Conservation (phyloP, 305 asterid species). For the Striga hermonthica region DNA sequence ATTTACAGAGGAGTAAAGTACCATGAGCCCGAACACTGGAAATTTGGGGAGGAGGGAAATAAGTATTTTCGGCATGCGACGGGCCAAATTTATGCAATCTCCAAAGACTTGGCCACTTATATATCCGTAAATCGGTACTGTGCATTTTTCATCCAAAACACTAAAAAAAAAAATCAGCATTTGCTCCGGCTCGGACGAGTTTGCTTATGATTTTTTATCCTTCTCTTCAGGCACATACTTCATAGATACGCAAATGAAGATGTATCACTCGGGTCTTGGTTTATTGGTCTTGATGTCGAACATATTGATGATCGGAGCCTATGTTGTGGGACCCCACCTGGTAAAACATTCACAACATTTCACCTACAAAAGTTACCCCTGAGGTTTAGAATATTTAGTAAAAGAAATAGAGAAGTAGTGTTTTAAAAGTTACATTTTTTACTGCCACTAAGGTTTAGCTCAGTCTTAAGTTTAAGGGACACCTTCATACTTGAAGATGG, state of each 20-base stretch:
- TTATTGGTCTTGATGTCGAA: slow-evolving; percentile 90
- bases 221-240: slow-evolving; percentile 57
- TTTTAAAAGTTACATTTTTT: too few relatives aligned
- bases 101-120: slow-evolving; percentile 83
- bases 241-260: slow-evolving; percentile 92
- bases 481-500: too few relatives aligned
- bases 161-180: neutral
- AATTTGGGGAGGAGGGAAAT: slow-evolving; percentile 92
- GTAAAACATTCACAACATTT: too few relatives aligned
- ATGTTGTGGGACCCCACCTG: slow-evolving; percentile 98
- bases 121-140: slow-evolving; percentile 68
- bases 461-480: too few relatives aligned
- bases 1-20: slow-evolving; percentile 78
- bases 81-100: slow-evolving; percentile 87
- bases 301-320: slow-evolving; percentile 90
- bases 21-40: slow-evolving; percentile 97
- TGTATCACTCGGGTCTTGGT: slow-evolving; percentile 89
- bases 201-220: neutral
- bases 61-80: slow-evolving; percentile 96
- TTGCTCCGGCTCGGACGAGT: neutral
- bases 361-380: neutral
- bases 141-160: neutral
- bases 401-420: too few relatives aligned
- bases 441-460: too few relatives aligned
- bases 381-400: too few relatives aligned